Conservation (phyloP, 257 asterid genomes). For the Solanum tarapatanum region DNA sequence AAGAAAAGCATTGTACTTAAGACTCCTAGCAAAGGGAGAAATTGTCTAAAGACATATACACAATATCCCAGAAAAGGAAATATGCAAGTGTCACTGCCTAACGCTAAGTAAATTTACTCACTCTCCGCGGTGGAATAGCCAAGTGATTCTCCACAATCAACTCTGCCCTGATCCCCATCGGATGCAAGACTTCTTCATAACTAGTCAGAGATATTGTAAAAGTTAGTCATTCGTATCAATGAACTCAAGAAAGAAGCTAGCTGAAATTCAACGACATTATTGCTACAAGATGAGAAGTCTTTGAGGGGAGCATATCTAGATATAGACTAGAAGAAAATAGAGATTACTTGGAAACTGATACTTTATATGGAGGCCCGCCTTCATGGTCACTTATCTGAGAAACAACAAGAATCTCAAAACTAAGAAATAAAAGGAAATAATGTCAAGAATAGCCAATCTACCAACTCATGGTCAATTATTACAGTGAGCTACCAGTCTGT, state of each 20-base stretch:
- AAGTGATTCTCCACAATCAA: constrained; percentile 49
- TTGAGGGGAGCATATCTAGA: background rate
- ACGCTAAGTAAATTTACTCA: background rate
- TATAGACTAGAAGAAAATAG: background rate
- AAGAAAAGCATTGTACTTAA: background rate
- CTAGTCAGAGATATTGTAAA: constrained; percentile 16
- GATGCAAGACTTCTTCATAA: constrained; percentile 68
- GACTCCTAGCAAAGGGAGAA: background rate
- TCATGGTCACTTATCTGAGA: constrained; percentile 57
- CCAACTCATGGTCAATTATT: background rate
- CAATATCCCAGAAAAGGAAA: background rate
- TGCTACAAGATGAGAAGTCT: background rate
- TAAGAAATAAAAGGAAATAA: background rate
- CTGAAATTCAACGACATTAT: background rate
- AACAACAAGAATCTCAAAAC: constrained; percentile 1
- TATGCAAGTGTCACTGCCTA: background rate
- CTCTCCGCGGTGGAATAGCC: constrained; percentile 65
- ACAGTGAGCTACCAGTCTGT: background rate
- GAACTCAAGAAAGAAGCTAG: background rate
- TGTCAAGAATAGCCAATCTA: background rate
- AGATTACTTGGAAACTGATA: constrained; percentile 54
- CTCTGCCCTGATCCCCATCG: constrained; percentile 54
- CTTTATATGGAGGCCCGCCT: constrained; percentile 88
- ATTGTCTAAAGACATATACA: background rate
- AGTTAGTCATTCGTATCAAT: background rate